Evolutionary conservation across 768 basidiomycete genomes (phyloP).

Genomic region (Antrodiella citrinella): DNA sequence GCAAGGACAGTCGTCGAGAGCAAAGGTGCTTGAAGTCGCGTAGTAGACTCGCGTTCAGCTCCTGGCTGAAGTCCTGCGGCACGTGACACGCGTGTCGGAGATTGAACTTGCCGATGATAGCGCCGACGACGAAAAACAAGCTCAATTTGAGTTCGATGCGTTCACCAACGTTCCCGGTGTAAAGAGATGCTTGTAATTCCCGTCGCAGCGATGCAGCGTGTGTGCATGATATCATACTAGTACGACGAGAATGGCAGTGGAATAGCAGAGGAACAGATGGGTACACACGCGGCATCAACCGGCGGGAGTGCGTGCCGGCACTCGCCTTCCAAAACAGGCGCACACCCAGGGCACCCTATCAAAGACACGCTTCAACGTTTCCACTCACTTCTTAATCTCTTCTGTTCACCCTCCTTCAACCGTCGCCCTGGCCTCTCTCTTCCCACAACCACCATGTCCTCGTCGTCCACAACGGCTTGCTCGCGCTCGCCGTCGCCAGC

Average conservation of each 20-base stretch:
- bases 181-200: no score
- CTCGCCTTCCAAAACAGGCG: neutral
- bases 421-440: no score
- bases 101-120: neutral
- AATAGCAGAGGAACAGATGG: neutral
- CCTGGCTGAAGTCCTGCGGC: no score
- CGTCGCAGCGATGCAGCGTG: no score
- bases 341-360: neutral
- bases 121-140: no score
- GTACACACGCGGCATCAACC: neutral
- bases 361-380: neutral
- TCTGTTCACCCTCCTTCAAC: no score
- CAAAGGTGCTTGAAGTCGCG: neutral
- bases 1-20: neutral
- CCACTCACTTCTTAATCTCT: no score
- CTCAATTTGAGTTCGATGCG: no score
- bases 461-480: conserved; percentile 45
- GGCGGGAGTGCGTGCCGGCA: no score
- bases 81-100: neutral
- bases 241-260: neutral
- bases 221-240: neutral
- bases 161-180: no score
- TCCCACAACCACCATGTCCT: conserved; percentile 37
- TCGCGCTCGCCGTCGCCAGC: conserved; percentile 69
- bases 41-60: neutral